A percentile compares a stretch with the other conserved stretches of the same genome.
phyloP scores from a whole-genome alignment of 2,329 filamentous ascomycete species.

The Cryphonectria nitschkei region DNA sequence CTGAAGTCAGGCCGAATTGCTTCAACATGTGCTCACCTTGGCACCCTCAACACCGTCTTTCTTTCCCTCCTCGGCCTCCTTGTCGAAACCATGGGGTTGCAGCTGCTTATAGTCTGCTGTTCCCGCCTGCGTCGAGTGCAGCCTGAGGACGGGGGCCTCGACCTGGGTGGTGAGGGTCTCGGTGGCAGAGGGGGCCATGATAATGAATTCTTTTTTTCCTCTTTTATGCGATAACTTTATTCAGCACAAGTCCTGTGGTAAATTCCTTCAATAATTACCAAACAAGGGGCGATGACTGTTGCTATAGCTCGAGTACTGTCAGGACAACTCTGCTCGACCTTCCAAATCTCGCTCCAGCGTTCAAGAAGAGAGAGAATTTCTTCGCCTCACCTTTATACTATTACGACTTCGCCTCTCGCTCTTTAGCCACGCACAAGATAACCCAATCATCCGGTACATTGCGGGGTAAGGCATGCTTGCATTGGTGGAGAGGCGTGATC shows the following conservation, averaged over 20 bases:
- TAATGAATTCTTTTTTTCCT: constrained; percentile 48
- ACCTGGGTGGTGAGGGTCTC: constrained; percentile 37
- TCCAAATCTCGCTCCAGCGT: not conserved
- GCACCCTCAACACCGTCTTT: constrained; percentile 29
- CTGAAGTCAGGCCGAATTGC: not conserved
- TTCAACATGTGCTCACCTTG: constrained; percentile 25
- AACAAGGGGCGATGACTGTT: no score
- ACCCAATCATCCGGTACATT: constrained; percentile 12
- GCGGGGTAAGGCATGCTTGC: constrained; percentile 20
- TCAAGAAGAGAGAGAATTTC: not conserved
- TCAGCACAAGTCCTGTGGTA: no score
- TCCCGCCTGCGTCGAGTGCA: constrained; percentile 46
- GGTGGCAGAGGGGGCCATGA: constrained; percentile 42
- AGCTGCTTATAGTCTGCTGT: constrained; percentile 35
- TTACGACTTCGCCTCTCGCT: not conserved
- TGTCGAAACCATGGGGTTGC: constrained; percentile 26
- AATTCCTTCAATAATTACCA: no score
- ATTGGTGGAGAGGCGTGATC: constrained; percentile 6
- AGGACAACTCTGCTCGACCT: not conserved
- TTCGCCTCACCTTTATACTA: constrained; percentile 17
- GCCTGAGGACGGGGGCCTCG: constrained; percentile 34
- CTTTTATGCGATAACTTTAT: no score
- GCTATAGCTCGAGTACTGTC: not conserved
- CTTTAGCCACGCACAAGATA: constrained; percentile 1
- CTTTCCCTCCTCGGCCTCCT: constrained; percentile 30